Evolutionary conservation across 208 protist species (phyloP).

Genomic region (Endotrypanum monterogeii): DNA sequence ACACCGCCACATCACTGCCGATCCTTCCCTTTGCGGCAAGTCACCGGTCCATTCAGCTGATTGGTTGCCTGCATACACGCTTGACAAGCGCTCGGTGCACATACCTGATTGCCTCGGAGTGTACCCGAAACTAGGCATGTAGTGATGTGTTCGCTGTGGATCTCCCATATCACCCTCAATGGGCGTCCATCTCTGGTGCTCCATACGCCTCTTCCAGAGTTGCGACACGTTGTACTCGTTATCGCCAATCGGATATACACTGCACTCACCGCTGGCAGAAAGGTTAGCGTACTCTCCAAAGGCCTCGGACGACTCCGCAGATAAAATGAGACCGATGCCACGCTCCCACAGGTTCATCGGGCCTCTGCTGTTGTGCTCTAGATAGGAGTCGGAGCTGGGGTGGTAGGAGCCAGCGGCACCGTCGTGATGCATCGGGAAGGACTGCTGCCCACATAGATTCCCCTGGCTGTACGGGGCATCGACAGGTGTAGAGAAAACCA

Average conservation of each 20-base stretch:
- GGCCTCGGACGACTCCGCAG: not conserved
- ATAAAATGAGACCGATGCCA: not conserved
- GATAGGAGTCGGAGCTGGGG: not conserved
- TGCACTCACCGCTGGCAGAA: not conserved
- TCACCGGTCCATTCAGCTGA: not conserved
- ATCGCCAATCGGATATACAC: not conserved
- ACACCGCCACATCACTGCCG: not conserved
- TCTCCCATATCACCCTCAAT: not conserved
- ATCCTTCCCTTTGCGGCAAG: not conserved
- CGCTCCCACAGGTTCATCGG: not conserved
- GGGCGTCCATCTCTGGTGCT: not conserved
- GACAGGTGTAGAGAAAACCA: not conserved
- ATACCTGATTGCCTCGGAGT: not conserved
- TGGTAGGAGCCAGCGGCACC: not conserved
- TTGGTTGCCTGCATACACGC: not conserved
- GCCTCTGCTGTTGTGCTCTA: not conserved
- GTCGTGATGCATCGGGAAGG: not conserved
- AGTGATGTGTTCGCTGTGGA: not conserved
- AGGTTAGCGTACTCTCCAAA: not conserved
- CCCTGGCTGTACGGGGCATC: not conserved
- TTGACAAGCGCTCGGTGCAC: not conserved
- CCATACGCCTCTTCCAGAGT: constrained; percentile 1
- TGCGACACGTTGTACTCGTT: not conserved
- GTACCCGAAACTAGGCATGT: not conserved
- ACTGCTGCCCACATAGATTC: not conserved